A percentile compares a stretch with the other conserved stretches of the same genome.
These are phyloP conservation scores for Arxiozyma telluris DNA, from an alignment of 1,139 yeast species.

Conservation along the genomic window DNA sequence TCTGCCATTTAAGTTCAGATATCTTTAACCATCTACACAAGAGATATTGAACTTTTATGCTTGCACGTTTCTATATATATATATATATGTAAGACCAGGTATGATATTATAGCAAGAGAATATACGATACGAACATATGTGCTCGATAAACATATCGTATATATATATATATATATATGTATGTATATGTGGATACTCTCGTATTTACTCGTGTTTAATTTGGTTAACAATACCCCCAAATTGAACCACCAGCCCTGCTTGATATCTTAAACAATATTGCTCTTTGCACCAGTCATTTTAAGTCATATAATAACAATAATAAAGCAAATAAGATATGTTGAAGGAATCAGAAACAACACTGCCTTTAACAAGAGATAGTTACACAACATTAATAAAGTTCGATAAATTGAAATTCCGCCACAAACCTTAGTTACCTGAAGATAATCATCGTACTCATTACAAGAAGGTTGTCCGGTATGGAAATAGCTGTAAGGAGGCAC, in stretches of 20 bases:
- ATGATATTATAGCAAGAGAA: neutral
- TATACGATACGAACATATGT: neutral
- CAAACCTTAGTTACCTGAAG: no score
- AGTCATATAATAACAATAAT: no score
- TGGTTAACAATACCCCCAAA: neutral
- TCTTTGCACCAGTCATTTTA: no score
- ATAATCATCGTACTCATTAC: no score
- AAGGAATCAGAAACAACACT: neutral
- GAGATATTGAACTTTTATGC: neutral
- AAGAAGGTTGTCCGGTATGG: no score
- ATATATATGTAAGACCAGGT: neutral
- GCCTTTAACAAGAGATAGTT: no score
- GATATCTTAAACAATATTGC: neutral
- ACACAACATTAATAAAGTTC: no score
- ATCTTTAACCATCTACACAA: neutral
- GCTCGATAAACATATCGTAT: neutral
- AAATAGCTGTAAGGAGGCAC: no score
- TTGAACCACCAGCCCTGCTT: neutral
- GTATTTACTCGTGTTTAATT: neutral
- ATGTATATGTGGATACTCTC: neutral
- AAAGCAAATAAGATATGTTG: no score
- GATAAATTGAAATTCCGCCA: no score
- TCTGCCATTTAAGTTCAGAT: neutral
- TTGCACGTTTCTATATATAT: no score
- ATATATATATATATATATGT: no score